Base-by-base conservation (phyloP, 202 grass and related monocot genomes). In the Zoysia matrella region DNA sequence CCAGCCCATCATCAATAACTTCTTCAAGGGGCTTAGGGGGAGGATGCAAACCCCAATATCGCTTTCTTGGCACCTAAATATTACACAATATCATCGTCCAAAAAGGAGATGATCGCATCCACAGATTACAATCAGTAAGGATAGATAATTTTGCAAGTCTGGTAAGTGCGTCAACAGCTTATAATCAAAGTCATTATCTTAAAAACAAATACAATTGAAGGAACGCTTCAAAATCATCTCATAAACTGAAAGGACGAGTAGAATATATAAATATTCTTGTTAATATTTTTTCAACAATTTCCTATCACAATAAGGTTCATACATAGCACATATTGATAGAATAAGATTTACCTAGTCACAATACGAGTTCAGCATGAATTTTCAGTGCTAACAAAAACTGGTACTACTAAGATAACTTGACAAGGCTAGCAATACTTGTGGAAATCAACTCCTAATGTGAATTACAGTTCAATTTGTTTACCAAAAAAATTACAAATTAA, bases 31-130 rank as follows among this genome's bases (percentile, higher is more conserved):
- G 22, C 22, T 22, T 22, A 22, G 22, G 22, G 22, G 22, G 22
- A 77, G 95, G 90, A 79, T 98, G 95, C 78, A 98, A 86, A 15
- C 90, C 95, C 95, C 95, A 98, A 74, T 98, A 95, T 8, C 90
- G 95, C 41, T 98, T 95, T 82, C 90, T 90, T 75, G 95, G 92
- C 55, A 94, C 95, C 95, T 98, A 86, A 60, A 84, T 18, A 58
- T 75, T 78, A 67, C 12, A 73, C 67, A 61, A 51, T 64, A 69
- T 7, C 5, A 9, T 67, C 4, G 3, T 62, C 47, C 48, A 49
- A 49, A 54, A 80, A 5, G 44, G 80, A 58, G 14, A 80, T 60
- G 47, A 45, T 79, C 56, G 6, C 7, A 60, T 30, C 60, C 4
- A 3, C 14, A 55, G 18, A 12, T 58, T 49, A 42, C 0, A 45